Base-by-base conservation (phyloP, 331 rosid genomes). In the Arachis monticola region DNA sequence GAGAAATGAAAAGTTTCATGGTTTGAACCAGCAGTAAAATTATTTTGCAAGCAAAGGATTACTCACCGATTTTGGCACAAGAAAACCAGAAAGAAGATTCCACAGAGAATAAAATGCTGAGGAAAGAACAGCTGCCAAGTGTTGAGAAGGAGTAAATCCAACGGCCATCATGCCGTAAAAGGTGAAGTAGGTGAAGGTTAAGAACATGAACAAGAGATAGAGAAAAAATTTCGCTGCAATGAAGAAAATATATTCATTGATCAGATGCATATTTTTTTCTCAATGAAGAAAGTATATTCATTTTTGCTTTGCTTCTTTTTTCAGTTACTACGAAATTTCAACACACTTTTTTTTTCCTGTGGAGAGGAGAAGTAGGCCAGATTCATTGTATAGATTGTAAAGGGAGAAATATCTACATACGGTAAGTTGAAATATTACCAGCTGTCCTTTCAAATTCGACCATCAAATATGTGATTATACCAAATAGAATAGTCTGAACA, bases 1-100 rank as follows among this genome's bases (percentile, higher is more conserved):
- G 35, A 69, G 13, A 45, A 70, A 7, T 10, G 6, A 30, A 42
- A 45, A 10, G 22, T 3, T 14, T 4, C 10, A 59, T 47, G 27
- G 31, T 41, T 41, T 40, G 44, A 76, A 47, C 38, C 38, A 35
- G 38, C 38, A 35, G 1, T 0, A 35, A 35, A 4, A 35, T 35
- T 35, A 35, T 35, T 0, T 35, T 35, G 38, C 2, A 0, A 35
- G 38, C 38, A 35, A 35, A 32, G 17, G 10, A 75, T 58, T 62
- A 84, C 95, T 90, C 67, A 94, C 99, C 14, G 97, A 64, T 84
- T 88, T 82, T 6, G 97, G 97, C 79, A 94, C 83, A 5, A 94
- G 97, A 77, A 92, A 94, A 64, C 99, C 99, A 0, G 97, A 87
- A 74, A 88, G 92, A 47, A 94, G 99, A 83, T 94, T 94, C 97